Evolutionary conservation across 129 eudicot species (phyloP).

Genomic region (Chrysanthemum makinoi): DNA sequence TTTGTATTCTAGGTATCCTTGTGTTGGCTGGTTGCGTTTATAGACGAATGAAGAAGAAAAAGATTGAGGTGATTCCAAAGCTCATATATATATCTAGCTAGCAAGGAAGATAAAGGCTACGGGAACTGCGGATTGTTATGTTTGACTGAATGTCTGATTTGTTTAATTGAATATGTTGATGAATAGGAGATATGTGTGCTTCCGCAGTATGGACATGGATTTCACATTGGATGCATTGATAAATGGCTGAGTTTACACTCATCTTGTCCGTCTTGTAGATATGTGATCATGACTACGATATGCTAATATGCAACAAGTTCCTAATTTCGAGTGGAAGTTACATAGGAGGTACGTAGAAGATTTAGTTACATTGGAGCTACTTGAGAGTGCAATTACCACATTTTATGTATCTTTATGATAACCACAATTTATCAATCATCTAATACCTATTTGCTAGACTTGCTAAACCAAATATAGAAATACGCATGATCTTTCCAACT

Average conservation of each 20-base stretch:
- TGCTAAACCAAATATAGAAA: too few relatives aligned
- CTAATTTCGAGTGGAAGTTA: conserved; percentile 14
- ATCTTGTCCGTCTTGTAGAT: conserved; percentile 32
- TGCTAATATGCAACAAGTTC: conserved; percentile 26
- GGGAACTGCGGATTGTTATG: not conserved
- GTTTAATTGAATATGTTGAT: conserved; percentile 28
- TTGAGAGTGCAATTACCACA: too few relatives aligned
- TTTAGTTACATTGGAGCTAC: too few relatives aligned
- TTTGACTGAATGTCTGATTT: conserved; percentile 37
- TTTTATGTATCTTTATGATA: too few relatives aligned
- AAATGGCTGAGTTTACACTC: conserved; percentile 42
- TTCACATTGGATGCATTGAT: conserved; percentile 48
- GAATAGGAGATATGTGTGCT: conserved; percentile 43
- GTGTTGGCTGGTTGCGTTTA: not conserved
- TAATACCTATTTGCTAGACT: too few relatives aligned
- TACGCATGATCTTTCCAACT: too few relatives aligned
- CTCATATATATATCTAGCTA: not conserved
- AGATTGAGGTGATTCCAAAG: conserved; percentile 22
- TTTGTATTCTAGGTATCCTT: too few relatives aligned
- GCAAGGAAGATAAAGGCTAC: too few relatives aligned
- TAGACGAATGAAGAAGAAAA: conserved; percentile 27
- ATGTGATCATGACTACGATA: conserved; percentile 15
- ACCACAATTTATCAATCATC: too few relatives aligned
- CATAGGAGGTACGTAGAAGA: not conserved
- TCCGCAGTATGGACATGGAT: conserved; percentile 48